Conservation (phyloP, 2,329 filamentous ascomycete species). For the Zymoseptoria tritici region DNA sequence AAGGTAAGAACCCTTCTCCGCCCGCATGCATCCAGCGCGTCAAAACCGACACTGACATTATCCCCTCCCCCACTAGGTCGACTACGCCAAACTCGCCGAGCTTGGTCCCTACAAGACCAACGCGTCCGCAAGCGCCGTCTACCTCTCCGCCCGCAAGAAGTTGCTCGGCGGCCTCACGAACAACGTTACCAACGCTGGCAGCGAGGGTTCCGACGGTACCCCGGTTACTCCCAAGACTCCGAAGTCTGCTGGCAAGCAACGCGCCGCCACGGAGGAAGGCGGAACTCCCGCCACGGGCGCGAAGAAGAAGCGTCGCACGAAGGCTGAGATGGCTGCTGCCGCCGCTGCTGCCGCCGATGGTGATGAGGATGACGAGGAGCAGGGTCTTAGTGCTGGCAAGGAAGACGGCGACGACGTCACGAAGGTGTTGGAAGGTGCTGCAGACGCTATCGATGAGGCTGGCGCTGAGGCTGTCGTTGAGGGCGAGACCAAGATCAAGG, state of each 20-base stretch:
- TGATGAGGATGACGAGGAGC: neutral
- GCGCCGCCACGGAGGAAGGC: neutral
- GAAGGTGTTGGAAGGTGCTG: neutral
- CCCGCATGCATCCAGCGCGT: neutral
- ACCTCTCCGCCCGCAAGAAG: slow-evolving; percentile 61
- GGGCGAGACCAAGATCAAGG: neutral
- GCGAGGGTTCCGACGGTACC: neutral
- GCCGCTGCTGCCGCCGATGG: neutral
- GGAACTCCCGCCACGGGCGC: neutral
- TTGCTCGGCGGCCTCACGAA: slow-evolving; percentile 59
- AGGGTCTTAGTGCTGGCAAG: neutral
- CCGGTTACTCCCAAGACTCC: neutral
- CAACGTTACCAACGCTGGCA: slow-evolving; percentile 22
- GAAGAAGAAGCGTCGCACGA: slow-evolving; percentile 2
- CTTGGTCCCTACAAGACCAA: slow-evolving; percentile 15
- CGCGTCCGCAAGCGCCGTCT: slow-evolving; percentile 15
- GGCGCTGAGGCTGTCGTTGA: neutral
- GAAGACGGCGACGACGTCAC: neutral
- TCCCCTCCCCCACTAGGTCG: slow-evolving; percentile 8
- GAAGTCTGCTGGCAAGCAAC: neutral
- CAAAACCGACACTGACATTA: neutral
- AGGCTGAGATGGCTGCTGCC: neutral
- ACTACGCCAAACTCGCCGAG: slow-evolving; percentile 15
- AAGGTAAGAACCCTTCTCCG: slow-evolving; percentile 2
- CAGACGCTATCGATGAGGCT: neutral